These are phyloP conservation scores for Dictyostelium intermedium DNA, from an alignment of 78 protist species.

Conservation along the genomic window DNA sequence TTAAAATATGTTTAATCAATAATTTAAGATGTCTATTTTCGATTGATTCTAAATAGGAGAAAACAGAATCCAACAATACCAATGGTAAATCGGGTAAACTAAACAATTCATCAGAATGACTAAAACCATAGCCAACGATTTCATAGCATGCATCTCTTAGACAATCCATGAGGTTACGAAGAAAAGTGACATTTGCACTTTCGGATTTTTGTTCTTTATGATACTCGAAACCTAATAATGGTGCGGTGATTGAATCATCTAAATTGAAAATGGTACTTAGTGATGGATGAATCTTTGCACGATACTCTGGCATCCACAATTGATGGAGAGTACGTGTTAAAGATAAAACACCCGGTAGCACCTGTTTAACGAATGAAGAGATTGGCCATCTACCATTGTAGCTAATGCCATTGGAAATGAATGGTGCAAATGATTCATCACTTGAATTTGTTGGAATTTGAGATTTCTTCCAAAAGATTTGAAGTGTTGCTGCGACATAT, in stretches of 20 bases:
- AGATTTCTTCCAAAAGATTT: conserved; percentile 63
- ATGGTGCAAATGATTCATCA: conserved; percentile 26
- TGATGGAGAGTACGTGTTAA: conserved; percentile 10
- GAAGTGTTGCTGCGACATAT: background rate
- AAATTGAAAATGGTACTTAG: background rate
- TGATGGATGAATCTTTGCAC: background rate
- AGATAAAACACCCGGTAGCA: conserved; percentile 34
- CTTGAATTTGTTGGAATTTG: background rate
- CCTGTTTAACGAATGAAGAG: conserved; percentile 17
- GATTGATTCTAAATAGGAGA: conserved; percentile 44
- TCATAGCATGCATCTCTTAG: conserved; percentile 57
- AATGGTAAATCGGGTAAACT: background rate
- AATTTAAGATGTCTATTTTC: conserved; percentile 67
- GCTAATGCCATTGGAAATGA: conserved; percentile 67
- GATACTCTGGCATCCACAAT: conserved; percentile 38
- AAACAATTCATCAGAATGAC: conserved; percentile 62
- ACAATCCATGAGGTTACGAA: conserved; percentile 31
- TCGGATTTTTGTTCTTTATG: conserved; percentile 39
- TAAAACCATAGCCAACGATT: conserved; percentile 57
- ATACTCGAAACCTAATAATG: conserved; percentile 58
- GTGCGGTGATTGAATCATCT: conserved; percentile 49
- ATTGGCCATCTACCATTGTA: conserved; percentile 56
- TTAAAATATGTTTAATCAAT: background rate
- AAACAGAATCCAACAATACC: conserved; percentile 29
- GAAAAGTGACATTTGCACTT: conserved; percentile 26